Percentiles rank a stretch among this genome's conserved stretches.
Evolutionary conservation across 1,284 basidiomycete species (phyloP).

Genomic region (Microbotryum silenes-acaulis): DNA sequence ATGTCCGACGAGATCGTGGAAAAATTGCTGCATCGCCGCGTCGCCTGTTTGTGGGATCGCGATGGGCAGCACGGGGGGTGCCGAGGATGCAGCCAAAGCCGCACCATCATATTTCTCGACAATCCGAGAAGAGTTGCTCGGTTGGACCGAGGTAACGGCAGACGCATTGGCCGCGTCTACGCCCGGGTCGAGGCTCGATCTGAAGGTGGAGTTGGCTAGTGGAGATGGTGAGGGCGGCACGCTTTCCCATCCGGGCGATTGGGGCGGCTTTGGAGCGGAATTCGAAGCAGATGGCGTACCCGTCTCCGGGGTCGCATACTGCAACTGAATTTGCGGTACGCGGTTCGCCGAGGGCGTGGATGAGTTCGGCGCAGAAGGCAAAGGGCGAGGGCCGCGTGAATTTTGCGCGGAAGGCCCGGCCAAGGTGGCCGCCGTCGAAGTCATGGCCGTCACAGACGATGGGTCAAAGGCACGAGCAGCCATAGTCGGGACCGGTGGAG

Average conservation of each 20-base stretch:
- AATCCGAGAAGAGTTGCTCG: not conserved
- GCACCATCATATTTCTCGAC: not conserved
- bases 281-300: not conserved
- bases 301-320: conserved; percentile 44
- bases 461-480: conserved; percentile 1
- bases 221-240: conserved; percentile 28
- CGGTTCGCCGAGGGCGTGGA: conserved; percentile 36
- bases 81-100: conserved; percentile 4
- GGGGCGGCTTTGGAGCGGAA: not conserved
- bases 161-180: too few relatives aligned
- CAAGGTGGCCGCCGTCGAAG: conserved; percentile 5
- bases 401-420: conserved; percentile 20
- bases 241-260: conserved; percentile 21
- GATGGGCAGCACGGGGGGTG: conserved; percentile 33
- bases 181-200: conserved; percentile 9
- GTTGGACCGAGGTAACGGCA: too few relatives aligned
- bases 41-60: conserved; percentile 53
- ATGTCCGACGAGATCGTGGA: conserved; percentile 71
- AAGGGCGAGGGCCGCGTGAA: conserved; percentile 24
- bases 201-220: conserved; percentile 33
- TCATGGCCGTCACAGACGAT: not conserved
- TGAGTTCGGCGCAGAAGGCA: conserved; percentile 22
- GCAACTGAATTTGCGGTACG: conserved; percentile 43
- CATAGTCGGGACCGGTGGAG: conserved; percentile 8
- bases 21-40: conserved; percentile 65